Evolutionary conservation across 2,329 filamentous ascomycete species (phyloP).

Genomic region (Venturia nashicola): DNA sequence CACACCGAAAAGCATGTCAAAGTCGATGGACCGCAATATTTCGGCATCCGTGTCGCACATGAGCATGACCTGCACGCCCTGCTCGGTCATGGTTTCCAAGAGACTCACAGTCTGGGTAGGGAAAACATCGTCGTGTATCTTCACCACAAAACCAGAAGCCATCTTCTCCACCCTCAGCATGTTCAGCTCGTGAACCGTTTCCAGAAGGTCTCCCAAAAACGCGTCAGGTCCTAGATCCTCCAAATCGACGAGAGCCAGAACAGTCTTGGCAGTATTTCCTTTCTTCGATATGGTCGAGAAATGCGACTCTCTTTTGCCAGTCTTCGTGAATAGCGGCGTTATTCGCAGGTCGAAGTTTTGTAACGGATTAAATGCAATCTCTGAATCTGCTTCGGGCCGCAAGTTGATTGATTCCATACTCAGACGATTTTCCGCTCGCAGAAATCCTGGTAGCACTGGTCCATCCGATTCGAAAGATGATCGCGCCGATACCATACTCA

Average conservation of each 20-base stretch:
- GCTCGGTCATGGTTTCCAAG: not conserved
- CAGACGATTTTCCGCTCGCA: not conserved
- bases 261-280: not conserved
- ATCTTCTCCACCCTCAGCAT: not conserved
- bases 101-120: not conserved
- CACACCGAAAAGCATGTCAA: not conserved
- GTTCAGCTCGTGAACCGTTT: not conserved
- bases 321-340: conserved; percentile 1
- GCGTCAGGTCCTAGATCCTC: not conserved
- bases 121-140: not conserved
- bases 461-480: not conserved
- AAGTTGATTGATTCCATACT: conserved; percentile 1
- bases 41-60: conserved; percentile 1
- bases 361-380: not conserved
- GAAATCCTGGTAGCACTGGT: not conserved
- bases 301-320: not conserved
- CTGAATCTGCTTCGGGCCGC: not conserved
- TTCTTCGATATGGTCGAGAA: not conserved
- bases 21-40: not conserved
- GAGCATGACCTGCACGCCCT: conserved; percentile 1
- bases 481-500: not conserved
- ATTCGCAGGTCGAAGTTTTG: not conserved
- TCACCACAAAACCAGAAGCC: not conserved
- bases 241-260: not conserved
- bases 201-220: not conserved